These are phyloP conservation scores for Fusarium sp. DNA, from an alignment of 2,329 filamentous ascomycete genomes.

Conservation along the genomic window DNA sequence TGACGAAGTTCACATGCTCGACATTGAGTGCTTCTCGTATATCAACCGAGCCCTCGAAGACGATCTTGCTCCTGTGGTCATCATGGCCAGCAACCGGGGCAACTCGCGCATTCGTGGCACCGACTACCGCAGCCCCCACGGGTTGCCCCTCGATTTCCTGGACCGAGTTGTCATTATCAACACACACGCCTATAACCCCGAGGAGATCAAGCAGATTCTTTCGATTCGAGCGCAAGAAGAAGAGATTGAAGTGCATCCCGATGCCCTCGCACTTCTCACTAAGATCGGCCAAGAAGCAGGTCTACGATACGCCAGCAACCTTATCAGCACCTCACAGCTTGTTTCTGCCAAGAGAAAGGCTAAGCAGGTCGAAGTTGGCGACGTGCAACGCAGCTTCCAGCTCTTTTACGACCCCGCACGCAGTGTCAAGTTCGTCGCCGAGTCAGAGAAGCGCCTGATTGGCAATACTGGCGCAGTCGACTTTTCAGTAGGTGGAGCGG, in stretches of 20 bases:
- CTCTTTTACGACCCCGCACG: constrained; percentile 92
- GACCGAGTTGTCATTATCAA: constrained; percentile 97
- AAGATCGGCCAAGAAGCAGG: constrained; percentile 96
- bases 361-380: constrained; percentile 85
- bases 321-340: constrained; percentile 94
- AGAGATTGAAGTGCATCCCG: constrained; percentile 90
- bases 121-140: constrained; percentile 92
- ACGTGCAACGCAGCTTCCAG: constrained; percentile 93
- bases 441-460: constrained; percentile 94
- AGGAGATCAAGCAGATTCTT: constrained; percentile 93
- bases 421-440: constrained; percentile 89
- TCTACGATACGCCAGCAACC: constrained; percentile 94
- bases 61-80: constrained; percentile 95
- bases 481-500: constrained; percentile 63
- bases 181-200: constrained; percentile 84
- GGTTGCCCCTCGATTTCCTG: constrained; percentile 93
- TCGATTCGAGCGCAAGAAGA: constrained; percentile 95
- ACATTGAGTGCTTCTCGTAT: constrained; percentile 99
- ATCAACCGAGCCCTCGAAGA: constrained; percentile 97
- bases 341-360: constrained; percentile 87
- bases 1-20: constrained; percentile 99
- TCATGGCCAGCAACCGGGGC: constrained; percentile 98
- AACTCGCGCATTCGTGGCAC: constrained; percentile 93
- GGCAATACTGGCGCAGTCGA: constrained; percentile 86
- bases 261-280: constrained; percentile 91